phyloP scores from a whole-genome alignment of 2,329 filamentous ascomycete species.

The Clonostachys byssicola region DNA sequence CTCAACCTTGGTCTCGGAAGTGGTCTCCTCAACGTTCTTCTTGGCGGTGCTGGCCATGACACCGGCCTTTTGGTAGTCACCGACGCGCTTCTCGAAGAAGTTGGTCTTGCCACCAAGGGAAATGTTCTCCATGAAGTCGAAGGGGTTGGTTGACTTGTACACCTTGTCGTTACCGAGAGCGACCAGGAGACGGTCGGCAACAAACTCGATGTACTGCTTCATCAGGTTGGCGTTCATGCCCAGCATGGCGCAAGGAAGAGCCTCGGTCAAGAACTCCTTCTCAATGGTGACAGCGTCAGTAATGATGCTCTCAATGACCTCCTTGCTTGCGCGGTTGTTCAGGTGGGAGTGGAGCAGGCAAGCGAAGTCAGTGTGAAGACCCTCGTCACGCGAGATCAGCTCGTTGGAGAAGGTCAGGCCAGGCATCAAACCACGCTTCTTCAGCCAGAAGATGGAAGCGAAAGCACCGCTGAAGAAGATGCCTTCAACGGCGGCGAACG shows the following conservation, averaged over 20 bases:
- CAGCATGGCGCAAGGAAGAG: conserved; percentile 85
- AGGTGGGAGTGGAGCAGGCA: conserved; percentile 97
- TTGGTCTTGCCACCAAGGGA: conserved; percentile 99
- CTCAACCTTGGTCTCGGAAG: conserved; percentile 44
- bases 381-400: conserved; percentile 98
- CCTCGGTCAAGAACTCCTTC: conserved; percentile 96
- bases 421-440: conserved; percentile 99
- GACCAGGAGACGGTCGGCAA: conserved; percentile 89
- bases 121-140: conserved; percentile 99
- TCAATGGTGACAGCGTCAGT: conserved; percentile 91
- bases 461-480: conserved; percentile 99
- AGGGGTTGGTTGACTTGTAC: conserved; percentile 91
- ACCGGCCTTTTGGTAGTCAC: conserved; percentile 98
- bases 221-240: conserved; percentile 97
- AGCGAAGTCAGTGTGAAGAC: conserved; percentile 98
- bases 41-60: conserved; percentile 93
- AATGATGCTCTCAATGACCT: conserved; percentile 83
- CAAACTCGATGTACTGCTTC: conserved; percentile 99
- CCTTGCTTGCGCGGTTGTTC: conserved; percentile 81
- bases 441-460: conserved; percentile 99
- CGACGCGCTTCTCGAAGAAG: conserved; percentile 99
- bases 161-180: conserved; percentile 92
- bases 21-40: conserved; percentile 48
- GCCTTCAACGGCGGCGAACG: conserved; percentile 96
- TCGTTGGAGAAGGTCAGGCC: conserved; percentile 99